These are phyloP conservation scores for Penicillium sp. DNA, from an alignment of 2,329 filamentous ascomycete species.

Conservation along the genomic window DNA sequence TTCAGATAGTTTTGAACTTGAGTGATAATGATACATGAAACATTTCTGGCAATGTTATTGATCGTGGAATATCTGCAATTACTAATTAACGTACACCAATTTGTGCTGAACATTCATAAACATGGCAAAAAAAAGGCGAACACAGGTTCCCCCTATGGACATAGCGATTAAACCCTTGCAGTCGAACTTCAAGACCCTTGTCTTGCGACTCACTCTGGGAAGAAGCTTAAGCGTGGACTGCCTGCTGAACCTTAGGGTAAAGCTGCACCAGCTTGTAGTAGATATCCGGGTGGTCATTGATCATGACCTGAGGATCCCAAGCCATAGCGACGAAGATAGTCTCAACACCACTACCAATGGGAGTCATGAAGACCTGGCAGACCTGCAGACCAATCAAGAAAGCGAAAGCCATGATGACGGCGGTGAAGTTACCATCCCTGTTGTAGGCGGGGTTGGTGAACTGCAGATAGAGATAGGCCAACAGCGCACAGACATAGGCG, in stretches of 20 bases:
- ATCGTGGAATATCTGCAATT: neutral
- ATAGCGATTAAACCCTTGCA: neutral
- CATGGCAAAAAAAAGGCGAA: neutral
- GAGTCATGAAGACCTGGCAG: constrained; percentile 84
- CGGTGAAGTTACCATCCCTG: constrained; percentile 63
- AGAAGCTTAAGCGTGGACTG: constrained; percentile 62
- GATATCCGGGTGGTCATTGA: constrained; percentile 76
- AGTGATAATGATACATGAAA: constrained; percentile 24
- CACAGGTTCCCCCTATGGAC: neutral
- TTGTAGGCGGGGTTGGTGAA: constrained; percentile 83
- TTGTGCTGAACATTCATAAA: neutral
- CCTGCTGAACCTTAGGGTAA: constrained; percentile 79
- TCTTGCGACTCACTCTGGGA: neutral
- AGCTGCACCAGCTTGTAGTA: constrained; percentile 76
- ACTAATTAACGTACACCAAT: neutral
- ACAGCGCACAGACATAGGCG: constrained; percentile 74
- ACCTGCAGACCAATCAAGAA: constrained; percentile 91
- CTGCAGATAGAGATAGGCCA: constrained; percentile 82
- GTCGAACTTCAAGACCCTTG: neutral
- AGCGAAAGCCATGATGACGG: constrained; percentile 76
- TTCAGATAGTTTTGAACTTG: constrained; percentile 1
- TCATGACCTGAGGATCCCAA: constrained; percentile 67
- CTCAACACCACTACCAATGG: constrained; percentile 82
- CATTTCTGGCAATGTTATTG: neutral
- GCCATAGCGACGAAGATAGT: constrained; percentile 83